Conservation (phyloP, 441 rosid species). For the Manihot esculenta region DNA sequence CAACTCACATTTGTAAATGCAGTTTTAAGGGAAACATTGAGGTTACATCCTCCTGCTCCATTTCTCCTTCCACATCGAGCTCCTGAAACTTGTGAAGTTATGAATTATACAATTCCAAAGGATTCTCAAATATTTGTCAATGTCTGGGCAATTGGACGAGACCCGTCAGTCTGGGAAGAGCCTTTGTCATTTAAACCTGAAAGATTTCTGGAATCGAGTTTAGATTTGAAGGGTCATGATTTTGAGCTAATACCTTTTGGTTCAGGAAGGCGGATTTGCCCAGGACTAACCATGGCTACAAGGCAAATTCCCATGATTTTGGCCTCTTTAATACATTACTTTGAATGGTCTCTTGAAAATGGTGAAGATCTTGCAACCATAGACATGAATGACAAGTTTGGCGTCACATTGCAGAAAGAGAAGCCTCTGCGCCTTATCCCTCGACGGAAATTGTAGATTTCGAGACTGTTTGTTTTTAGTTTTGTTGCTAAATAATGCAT, state of each 20-base stretch:
- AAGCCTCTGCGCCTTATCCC: constrained; percentile 13
- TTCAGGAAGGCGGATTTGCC: constrained; percentile 38
- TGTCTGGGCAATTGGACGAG: constrained; percentile 54
- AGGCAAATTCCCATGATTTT: constrained; percentile 7
- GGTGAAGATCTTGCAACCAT: background rate
- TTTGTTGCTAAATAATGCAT: no score
- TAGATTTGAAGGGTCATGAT: constrained; percentile 11
- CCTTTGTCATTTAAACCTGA: constrained; percentile 26
- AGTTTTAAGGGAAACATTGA: constrained; percentile 39
- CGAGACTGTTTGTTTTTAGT: no score
- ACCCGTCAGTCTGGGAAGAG: constrained; percentile 39
- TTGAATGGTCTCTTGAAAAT: constrained; percentile 12
- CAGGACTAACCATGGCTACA: constrained; percentile 12
- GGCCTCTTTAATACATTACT: constrained; percentile 1
- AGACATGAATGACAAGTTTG: constrained; percentile 15
- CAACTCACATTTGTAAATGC: constrained; percentile 44
- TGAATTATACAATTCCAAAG: constrained; percentile 39
- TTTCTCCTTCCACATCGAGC: constrained; percentile 48
- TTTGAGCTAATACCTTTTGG: constrained; percentile 31
- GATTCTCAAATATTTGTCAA: constrained; percentile 40
- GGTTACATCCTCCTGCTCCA: constrained; percentile 52
- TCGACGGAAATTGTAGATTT: background rate
- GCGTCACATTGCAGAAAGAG: constrained; percentile 19
- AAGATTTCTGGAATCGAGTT: background rate
- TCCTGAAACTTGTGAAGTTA: constrained; percentile 32